phyloP scores from a whole-genome alignment of 1,284 basidiomycete species.

The Cerrena zonata region DNA sequence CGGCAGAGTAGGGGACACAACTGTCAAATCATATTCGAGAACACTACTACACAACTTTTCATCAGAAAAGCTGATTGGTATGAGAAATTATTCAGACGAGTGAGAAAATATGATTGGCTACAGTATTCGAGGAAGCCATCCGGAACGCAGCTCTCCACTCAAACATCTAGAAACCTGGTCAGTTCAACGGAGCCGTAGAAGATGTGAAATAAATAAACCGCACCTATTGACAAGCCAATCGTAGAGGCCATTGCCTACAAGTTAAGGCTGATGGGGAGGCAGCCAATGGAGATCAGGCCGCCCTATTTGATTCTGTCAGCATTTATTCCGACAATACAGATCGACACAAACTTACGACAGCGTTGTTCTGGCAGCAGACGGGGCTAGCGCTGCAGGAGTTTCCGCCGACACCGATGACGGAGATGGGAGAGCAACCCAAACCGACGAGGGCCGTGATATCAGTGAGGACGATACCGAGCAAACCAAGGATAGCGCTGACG shows the following conservation, averaged over 20 bases:
- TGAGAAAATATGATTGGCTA: no score
- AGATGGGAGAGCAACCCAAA: slow-evolving; percentile 15
- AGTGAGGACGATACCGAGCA: not conserved
- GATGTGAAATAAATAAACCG: no score
- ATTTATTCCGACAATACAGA: not conserved
- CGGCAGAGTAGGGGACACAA: no score
- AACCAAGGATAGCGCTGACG: not conserved
- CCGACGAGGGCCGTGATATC: slow-evolving; percentile 6
- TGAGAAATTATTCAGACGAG: no score
- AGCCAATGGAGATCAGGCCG: slow-evolving; percentile 3
- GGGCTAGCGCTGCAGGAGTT: slow-evolving; percentile 1
- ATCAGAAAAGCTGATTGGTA: no score
- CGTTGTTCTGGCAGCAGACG: slow-evolving; percentile 7
- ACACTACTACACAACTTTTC: no score
- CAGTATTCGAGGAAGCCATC: no score
- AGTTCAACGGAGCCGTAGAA: not conserved
- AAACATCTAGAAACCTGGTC: no score
- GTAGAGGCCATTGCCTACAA: no score
- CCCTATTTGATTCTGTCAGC: not conserved
- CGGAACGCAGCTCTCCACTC: no score
- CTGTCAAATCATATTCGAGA: no score
- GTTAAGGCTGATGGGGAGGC: slow-evolving; percentile 3
- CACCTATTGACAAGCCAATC: no score
- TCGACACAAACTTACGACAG: slow-evolving; percentile 2
- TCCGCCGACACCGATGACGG: slow-evolving; percentile 9